phyloP scores from a whole-genome alignment of 2,329 filamentous ascomycete species.

The Aspergillus carbonarius region DNA sequence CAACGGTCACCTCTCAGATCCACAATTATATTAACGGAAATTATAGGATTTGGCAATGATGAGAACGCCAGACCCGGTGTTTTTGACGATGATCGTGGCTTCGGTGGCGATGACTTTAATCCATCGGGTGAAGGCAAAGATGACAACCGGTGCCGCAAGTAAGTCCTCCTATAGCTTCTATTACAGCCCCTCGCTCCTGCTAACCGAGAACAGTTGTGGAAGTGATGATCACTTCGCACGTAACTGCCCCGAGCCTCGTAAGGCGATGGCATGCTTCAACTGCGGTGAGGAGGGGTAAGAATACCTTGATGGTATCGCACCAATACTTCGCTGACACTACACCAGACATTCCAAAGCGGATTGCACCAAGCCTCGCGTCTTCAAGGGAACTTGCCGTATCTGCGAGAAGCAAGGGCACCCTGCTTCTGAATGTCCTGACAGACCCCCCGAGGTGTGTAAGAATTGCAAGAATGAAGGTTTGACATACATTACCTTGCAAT shows the following conservation, averaged over 20 bases:
- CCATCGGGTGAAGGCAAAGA: constrained; percentile 5
- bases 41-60: constrained; percentile 12
- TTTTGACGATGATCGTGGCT: constrained; percentile 2
- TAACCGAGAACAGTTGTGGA: constrained; percentile 31
- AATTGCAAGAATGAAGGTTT: constrained; percentile 49
- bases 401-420: constrained; percentile 50
- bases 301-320: background rate
- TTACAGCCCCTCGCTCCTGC: background rate
- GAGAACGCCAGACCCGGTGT: constrained; percentile 17
- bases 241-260: constrained; percentile 45
- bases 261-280: constrained; percentile 46
- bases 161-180: constrained; percentile 16
- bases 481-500: background rate
- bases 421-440: constrained; percentile 46
- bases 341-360: constrained; percentile 45
- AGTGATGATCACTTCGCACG: constrained; percentile 39
- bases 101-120: constrained; percentile 9
- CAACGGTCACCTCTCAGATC: background rate
- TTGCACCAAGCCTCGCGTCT: constrained; percentile 48
- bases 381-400: constrained; percentile 47
- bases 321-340: background rate
- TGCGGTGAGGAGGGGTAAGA: constrained; percentile 40
- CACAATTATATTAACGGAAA: background rate
- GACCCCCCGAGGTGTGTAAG: constrained; percentile 44
- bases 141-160: constrained; percentile 39